phyloP scores from a whole-genome alignment of 2,329 filamentous ascomycete genomes.

The Leptosphaerulina australis region DNA sequence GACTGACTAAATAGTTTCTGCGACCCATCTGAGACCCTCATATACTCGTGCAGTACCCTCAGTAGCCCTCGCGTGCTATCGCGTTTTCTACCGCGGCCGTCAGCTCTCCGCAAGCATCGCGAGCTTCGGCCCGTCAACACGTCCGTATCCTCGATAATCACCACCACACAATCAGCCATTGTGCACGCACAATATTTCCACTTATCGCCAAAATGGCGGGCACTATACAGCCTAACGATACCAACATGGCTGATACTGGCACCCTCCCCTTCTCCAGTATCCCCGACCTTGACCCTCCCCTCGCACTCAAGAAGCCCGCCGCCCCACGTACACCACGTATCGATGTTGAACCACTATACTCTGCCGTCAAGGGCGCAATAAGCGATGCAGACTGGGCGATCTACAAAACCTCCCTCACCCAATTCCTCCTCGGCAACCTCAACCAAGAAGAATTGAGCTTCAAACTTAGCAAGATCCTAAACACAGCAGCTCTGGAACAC shows the following conservation, averaged over 20 bases:
- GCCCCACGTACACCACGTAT: constrained; percentile 63
- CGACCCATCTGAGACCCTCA: constrained; percentile 19
- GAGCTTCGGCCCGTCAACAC: constrained; percentile 22
- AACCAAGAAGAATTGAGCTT: constrained; percentile 66
- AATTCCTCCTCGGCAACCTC: constrained; percentile 65
- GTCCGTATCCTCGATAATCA: constrained; percentile 6
- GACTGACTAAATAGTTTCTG: constrained; percentile 6
- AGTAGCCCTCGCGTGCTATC: constrained; percentile 6
- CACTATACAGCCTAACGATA: constrained; percentile 47
- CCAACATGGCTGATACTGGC: constrained; percentile 44
- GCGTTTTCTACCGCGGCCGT: constrained; percentile 19
- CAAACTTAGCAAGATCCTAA: constrained; percentile 62
- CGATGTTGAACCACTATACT: constrained; percentile 67
- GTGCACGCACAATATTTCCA: constrained; percentile 20
- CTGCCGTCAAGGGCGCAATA: constrained; percentile 64
- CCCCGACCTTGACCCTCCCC: constrained; percentile 41
- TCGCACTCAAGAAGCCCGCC: constrained; percentile 56
- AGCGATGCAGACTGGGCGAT: constrained; percentile 62
- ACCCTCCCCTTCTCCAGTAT: constrained; percentile 43
- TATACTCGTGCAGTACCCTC: constrained; percentile 10
- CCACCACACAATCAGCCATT: constrained; percentile 16
- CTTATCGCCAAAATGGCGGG: constrained; percentile 42
- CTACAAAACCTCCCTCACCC: constrained; percentile 64
- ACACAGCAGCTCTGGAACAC: constrained; percentile 60
- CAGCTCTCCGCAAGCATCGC: constrained; percentile 23